Conservation (phyloP, 306 rosid species). For the Pterocarpus macrocarpus region DNA sequence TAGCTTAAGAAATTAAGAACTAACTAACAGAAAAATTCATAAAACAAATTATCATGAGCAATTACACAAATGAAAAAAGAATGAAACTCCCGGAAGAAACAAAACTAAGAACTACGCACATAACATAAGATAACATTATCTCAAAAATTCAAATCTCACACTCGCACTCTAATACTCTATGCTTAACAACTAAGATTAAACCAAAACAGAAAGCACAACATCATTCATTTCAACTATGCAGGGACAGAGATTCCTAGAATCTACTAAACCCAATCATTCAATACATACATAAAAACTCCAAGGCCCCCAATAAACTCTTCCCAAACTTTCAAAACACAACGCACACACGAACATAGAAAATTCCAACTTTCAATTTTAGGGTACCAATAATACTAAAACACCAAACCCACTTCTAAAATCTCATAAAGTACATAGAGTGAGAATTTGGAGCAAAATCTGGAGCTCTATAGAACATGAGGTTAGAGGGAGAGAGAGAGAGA, state of each 20-base stretch:
- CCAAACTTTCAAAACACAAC: background rate
- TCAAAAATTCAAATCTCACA: constrained; percentile 11
- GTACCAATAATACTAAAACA: background rate
- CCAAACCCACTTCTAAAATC: constrained; percentile 13
- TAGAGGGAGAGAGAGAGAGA: background rate
- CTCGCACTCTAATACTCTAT: background rate
- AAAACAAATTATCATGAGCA: background rate
- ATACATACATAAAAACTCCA: background rate
- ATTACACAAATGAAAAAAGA: background rate
- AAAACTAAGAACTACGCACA: constrained; percentile 17
- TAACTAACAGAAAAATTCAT: too few relatives aligned
- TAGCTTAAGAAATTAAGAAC: too few relatives aligned
- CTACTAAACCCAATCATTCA: constrained; percentile 21
- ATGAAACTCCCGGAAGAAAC: constrained; percentile 7
- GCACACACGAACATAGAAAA: background rate
- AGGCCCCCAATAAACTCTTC: background rate
- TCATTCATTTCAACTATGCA: constrained; percentile 9
- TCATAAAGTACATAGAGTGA: background rate
- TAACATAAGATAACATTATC: background rate
- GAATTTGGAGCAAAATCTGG: constrained; percentile 8
- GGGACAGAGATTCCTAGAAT: constrained; percentile 7
- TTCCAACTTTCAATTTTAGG: background rate
- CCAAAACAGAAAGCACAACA: background rate
- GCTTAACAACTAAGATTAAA: constrained; percentile 17
- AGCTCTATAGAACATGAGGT: background rate